Base-by-base conservation (phyloP, 2,329 filamentous ascomycete species). In the Talaromyces marneffei region DNA sequence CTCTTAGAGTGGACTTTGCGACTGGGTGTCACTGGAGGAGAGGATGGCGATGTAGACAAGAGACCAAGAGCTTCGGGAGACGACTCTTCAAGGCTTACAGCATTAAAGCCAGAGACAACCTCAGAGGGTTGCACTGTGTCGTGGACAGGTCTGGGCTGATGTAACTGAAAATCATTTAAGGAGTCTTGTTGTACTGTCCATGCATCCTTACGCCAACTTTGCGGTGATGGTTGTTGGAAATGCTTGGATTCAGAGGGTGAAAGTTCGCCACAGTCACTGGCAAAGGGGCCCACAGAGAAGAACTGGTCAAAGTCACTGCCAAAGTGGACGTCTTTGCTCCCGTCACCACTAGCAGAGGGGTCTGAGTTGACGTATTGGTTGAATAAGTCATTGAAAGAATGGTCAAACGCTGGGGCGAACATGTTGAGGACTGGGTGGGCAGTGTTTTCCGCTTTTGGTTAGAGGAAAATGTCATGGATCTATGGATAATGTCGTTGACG, bases 311-410 rank as follows among this genome's bases (percentile, higher is more conserved):
- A 74, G 64, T 82, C 78, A 67, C 80, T 74, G 60, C 78, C 76
- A 68, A 77, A 77, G 67, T 77, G 75, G 64, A 77, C 76, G 65
- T 81, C 79, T 72, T 79, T 79, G 65, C 78, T 73, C 63, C 74
- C 74, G 64, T 79, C 77, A 66, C 77, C 77, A 59, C 78, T 78
- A 66, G 81, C 78, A 60, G 81, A 76, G 20, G 62, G 55, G 63
- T 85, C 83, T 73, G 82, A 80, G 66, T 85, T 80, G 72, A 86
- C 79, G 70, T 84, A 86, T 71, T 86, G 81, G 68, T 85, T 83
- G 77, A 88, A 87, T 73, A 87, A 78, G 71, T 83, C 82, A 74
- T 83, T 82, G 73, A 80, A 81, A 63, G 83, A 78, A 70, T 85
- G 83, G 63, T 80, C 75, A 56, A 74, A 75, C 59, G 69, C 68